A percentile compares a stretch with the other conserved stretches of the same genome.
Conservation (phyloP, 495 filamentous ascomycete genomes). For the Jackrogersella minutella region DNA sequence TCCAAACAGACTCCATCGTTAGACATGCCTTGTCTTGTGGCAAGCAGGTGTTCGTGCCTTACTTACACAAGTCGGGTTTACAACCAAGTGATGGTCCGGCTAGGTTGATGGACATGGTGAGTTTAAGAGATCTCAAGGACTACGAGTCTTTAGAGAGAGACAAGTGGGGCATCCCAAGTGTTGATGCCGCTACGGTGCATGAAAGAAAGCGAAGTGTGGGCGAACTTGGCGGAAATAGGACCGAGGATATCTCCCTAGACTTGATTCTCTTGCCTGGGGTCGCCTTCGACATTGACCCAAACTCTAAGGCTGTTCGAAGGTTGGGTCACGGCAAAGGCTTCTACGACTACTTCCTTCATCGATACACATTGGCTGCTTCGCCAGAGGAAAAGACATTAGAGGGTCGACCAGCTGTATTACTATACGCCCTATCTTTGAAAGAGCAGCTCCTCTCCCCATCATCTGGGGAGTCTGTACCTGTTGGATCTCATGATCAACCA, state of each 20-base stretch:
- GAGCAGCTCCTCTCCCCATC: conserved; percentile 79
- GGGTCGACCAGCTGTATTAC: conserved; percentile 65
- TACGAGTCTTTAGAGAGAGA: conserved; percentile 79
- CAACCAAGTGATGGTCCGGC: conserved; percentile 55
- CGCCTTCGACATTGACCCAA: conserved; percentile 76
- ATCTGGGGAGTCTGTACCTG: conserved; percentile 65
- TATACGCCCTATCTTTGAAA: conserved; percentile 86
- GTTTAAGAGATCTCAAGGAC: conserved; percentile 73
- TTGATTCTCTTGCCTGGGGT: conserved; percentile 93
- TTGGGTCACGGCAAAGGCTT: conserved; percentile 96
- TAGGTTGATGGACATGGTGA: conserved; percentile 92
- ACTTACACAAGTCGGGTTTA: conserved; percentile 70
- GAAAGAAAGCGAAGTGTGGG: conserved; percentile 74
- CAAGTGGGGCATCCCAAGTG: conserved; percentile 90
- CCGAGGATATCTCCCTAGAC: conserved; percentile 67
- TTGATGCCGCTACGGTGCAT: conserved; percentile 66
- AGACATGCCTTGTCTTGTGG: conserved; percentile 76
- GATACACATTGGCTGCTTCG: conserved; percentile 63
- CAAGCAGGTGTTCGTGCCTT: conserved; percentile 91
- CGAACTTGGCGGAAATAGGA: conserved; percentile 55
- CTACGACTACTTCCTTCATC: conserved; percentile 90
- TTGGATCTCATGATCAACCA: conserved; percentile 60
- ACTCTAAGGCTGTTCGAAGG: conserved; percentile 64
- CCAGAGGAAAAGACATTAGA: conserved; percentile 52
- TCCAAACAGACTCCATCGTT: conserved; percentile 82